These are phyloP conservation scores for Saccharomycopsis vini DNA, from an alignment of 805 yeast genomes.

Conservation along the genomic window DNA sequence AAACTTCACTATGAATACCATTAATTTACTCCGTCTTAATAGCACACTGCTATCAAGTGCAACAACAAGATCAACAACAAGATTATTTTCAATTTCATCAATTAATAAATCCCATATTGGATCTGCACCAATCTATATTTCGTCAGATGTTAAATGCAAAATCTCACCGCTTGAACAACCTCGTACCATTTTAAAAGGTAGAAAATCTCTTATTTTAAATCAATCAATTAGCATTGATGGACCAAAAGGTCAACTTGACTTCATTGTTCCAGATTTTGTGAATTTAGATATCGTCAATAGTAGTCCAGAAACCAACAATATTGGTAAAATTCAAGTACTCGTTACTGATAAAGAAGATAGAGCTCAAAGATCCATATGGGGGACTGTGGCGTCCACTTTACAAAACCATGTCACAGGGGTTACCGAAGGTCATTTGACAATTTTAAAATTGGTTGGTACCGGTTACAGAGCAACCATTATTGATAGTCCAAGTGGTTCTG, in stretches of 20 bases:
- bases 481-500: constrained; percentile 29
- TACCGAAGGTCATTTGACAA: constrained; percentile 84
- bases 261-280: constrained; percentile 26
- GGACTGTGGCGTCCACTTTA: constrained; percentile 74
- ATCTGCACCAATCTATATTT: constrained; percentile 60
- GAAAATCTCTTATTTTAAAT: constrained; percentile 46
- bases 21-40: no score
- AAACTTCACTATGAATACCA: no score
- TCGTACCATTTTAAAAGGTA: constrained; percentile 57
- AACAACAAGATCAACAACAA: no score
- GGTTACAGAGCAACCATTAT: constrained; percentile 89
- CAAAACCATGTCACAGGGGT: constrained; percentile 80
- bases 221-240: constrained; percentile 54
- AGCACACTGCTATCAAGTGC: no score
- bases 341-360: constrained; percentile 51
- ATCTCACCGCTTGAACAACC: constrained; percentile 45
- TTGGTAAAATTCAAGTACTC: constrained; percentile 38
- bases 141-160: constrained; percentile 48
- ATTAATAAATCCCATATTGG: constrained; percentile 62
- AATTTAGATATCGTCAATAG: constrained; percentile 47
- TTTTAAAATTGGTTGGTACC: constrained; percentile 87
- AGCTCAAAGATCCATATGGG: constrained; percentile 88
- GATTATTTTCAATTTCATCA: neutral
- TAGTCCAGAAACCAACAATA: constrained; percentile 39
- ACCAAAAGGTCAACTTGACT: constrained; percentile 32